Evolutionary conservation across 306 rosid species (phyloP), one percentile per base, ranked within the genome.

Genomic region (Rubus idaeus): DNA sequence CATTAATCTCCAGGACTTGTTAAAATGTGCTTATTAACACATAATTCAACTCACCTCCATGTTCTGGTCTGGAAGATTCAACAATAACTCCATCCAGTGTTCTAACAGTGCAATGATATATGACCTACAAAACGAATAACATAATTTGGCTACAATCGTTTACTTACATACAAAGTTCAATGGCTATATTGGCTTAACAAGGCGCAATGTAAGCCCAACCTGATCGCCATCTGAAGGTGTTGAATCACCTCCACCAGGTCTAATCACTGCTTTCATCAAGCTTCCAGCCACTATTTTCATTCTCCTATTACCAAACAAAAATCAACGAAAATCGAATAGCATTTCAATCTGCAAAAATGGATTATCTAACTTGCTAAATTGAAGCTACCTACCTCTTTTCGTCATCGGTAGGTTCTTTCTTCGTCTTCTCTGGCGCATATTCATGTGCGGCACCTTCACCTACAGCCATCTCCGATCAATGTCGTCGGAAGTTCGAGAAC

Each of bases 51-150:
- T 87, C 79, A 93, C 99, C 99, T 82, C 96, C 98, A 53, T 57
- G 68, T 23, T 95, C 94, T 4, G 87, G 78, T 74, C 96, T 80
- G 23, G 93, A 87, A 45, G 98, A 95, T 75, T 95, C 89, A 72
- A 92, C 97, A 66, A 92, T 79, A 45, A 95, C 92, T 80, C 97
- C 99, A 40, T 95, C 99, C 86, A 92, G 79, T 8, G 98, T 95
- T 75, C 96, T 90, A 76, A 91, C 64, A 18, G 94, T 90, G 78
- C 82, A 76, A 78, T 95, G 96, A 84, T 92, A 95, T n/a, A 92
- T 81, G 71, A 96, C 90, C 97, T 95, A 80, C 74, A 80, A 80
- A 83, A 78, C 68, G 68, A 44, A 74, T 12, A 80, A 68, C 57
- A 60, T 26, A 65, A 71, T 46, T 73, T 44, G 58, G 17, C 56